These are phyloP conservation scores for Ceriops tagal DNA, from an alignment of 345 rosid genomes.

Conservation along the genomic window DNA sequence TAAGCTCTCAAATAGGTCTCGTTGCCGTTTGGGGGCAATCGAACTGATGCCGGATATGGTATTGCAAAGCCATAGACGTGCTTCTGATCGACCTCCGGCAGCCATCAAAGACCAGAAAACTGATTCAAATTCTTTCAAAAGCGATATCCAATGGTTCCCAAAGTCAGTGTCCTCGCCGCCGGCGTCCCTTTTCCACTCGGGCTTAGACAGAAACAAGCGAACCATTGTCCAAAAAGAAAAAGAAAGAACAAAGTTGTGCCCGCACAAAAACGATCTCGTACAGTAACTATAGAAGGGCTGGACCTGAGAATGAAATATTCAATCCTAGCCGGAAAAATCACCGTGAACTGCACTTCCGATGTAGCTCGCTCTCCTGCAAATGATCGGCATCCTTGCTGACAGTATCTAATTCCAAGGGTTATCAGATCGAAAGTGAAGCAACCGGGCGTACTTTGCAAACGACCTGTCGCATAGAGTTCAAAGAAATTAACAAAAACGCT, in stretches of 20 bases:
- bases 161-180: neutral
- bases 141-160: constrained; percentile 36
- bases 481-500: no score
- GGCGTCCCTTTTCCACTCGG: constrained; percentile 27
- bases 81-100: constrained; percentile 66
- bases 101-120: constrained; percentile 54
- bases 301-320: no score
- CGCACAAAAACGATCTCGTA: neutral
- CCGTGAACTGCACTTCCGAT: no score
- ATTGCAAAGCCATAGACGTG: constrained; percentile 72
- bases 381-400: no score
- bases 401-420: no score
- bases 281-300: no score
- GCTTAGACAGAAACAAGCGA: constrained; percentile 48
- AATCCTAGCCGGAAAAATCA: no score
- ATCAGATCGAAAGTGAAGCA: no score
- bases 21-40: constrained; percentile 39
- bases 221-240: constrained; percentile 25
- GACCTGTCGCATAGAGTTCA: no score
- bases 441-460: no score
- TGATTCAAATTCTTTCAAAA: constrained; percentile 47
- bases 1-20: constrained; percentile 51
- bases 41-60: constrained; percentile 38
- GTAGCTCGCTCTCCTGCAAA: no score
- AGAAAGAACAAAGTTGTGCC: neutral